phyloP scores from a whole-genome alignment of 106 monocot genomes.

The Phalaenopsis aphrodite region DNA sequence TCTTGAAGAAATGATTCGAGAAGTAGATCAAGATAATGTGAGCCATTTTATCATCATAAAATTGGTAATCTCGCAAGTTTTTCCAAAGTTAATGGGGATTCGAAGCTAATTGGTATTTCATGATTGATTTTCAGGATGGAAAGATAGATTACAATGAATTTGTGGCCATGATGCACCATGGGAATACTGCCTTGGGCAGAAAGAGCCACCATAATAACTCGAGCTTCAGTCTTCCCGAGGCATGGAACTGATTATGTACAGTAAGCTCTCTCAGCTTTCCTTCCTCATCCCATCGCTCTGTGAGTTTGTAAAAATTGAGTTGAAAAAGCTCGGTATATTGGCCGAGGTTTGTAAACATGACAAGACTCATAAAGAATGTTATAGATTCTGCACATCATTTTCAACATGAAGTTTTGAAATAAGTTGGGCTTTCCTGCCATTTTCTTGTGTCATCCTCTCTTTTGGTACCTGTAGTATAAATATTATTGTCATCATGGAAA shows the following conservation, averaged over 20 bases:
- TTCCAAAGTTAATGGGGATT: background rate
- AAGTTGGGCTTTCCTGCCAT: background rate
- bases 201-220: constrained; percentile 28
- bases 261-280: background rate
- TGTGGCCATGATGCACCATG: constrained; percentile 63
- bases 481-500: background rate
- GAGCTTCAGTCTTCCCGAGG: constrained; percentile 47
- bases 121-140: constrained; percentile 41
- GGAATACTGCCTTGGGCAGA: constrained; percentile 34
- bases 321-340: background rate
- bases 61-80: background rate
- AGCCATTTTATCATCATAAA: constrained; percentile 2
- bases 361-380: background rate
- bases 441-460: background rate
- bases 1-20: constrained; percentile 57
- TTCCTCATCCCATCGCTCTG: background rate
- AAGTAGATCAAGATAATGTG: constrained; percentile 72
- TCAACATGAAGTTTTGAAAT: background rate
- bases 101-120: background rate
- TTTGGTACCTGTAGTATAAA: background rate
- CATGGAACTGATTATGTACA: constrained; percentile 25
- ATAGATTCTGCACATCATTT: background rate
- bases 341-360: too few relatives aligned
- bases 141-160: constrained; percentile 65
- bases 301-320: constrained; percentile 1